These are phyloP conservation scores for Penicillium alfredii DNA, from an alignment of 495 filamentous ascomycete species.

Conservation along the genomic window DNA sequence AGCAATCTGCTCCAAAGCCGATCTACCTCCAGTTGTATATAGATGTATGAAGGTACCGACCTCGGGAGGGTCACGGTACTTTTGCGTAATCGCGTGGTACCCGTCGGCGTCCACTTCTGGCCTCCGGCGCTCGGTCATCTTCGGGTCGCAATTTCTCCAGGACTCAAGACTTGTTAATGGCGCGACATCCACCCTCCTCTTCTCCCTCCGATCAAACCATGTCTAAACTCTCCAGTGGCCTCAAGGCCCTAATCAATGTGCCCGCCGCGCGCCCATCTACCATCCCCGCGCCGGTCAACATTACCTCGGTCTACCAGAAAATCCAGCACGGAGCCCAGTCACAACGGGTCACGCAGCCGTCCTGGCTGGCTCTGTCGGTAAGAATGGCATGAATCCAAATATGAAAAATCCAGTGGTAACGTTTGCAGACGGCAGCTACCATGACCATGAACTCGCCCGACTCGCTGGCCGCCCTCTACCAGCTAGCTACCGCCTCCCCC, in stretches of 20 bases:
- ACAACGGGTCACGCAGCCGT: constrained; percentile 50
- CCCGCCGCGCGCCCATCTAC: constrained; percentile 60
- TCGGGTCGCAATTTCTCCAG: background rate
- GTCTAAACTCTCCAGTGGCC: constrained; percentile 60
- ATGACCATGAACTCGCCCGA: constrained; percentile 71
- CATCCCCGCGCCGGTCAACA: constrained; percentile 54
- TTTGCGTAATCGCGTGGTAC: no score
- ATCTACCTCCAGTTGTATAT: no score
- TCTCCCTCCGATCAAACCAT: constrained; percentile 30
- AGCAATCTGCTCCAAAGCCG: no score
- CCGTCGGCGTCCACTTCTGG: constrained; percentile 10
- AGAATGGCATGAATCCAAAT: constrained; percentile 18
- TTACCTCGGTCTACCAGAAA: constrained; percentile 52
- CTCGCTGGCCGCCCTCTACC: constrained; percentile 50
- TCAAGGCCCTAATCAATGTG: constrained; percentile 69
- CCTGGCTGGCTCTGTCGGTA: constrained; percentile 64
- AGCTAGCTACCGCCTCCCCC: constrained; percentile 39
- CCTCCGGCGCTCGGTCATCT: background rate
- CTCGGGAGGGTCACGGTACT: no score
- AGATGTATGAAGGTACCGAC: no score
- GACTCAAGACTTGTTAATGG: constrained; percentile 2
- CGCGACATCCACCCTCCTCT: constrained; percentile 1
- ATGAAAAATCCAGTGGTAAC: constrained; percentile 6
- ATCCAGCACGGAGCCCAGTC: constrained; percentile 50
- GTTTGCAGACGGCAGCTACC: constrained; percentile 57